Conservation (phyloP, 768 basidiomycete species). For the Mycena indigotica region DNA sequence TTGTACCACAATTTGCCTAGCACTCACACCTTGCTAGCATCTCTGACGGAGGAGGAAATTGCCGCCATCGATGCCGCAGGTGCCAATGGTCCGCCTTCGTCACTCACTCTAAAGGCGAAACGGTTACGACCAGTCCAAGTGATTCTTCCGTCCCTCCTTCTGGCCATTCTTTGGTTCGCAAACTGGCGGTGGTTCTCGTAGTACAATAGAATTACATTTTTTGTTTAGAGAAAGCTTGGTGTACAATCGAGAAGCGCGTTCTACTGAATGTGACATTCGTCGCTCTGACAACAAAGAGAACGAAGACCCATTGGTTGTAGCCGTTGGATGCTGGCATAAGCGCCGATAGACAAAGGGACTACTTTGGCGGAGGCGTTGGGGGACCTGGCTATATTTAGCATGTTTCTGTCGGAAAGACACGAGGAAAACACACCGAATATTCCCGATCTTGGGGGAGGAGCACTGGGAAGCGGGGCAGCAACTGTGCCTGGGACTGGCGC, state of each 20-base stretch:
- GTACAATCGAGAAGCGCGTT: too few species aligned
- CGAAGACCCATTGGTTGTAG: too few species aligned
- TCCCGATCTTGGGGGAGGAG: slow-evolving; percentile 58
- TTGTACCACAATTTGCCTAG: too few species aligned
- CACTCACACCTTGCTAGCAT: slow-evolving; percentile 41
- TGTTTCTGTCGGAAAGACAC: neutral
- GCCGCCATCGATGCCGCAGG: slow-evolving; percentile 66
- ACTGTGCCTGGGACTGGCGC: slow-evolving; percentile 40
- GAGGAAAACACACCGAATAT: slow-evolving; percentile 56
- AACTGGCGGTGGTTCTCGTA: too few species aligned
- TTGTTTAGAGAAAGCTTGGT: too few species aligned
- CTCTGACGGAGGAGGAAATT: slow-evolving; percentile 59
- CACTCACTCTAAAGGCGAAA: neutral
- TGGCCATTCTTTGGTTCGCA: too few species aligned
- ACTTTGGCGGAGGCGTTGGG: slow-evolving; percentile 49
- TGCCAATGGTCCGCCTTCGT: slow-evolving; percentile 48
- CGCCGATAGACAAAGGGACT: too few species aligned
- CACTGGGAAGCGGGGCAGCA: slow-evolving; percentile 37
- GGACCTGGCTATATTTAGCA: slow-evolving; percentile 32
- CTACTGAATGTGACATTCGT: too few species aligned
- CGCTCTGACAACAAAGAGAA: too few species aligned
- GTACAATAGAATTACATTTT: too few species aligned
- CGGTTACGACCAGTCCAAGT: neutral
- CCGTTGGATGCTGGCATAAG: too few species aligned
- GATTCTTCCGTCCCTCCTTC: neutral